phyloP scores from a whole-genome alignment of 164 flowering plant genomes.

The Taxillus chinensis region DNA sequence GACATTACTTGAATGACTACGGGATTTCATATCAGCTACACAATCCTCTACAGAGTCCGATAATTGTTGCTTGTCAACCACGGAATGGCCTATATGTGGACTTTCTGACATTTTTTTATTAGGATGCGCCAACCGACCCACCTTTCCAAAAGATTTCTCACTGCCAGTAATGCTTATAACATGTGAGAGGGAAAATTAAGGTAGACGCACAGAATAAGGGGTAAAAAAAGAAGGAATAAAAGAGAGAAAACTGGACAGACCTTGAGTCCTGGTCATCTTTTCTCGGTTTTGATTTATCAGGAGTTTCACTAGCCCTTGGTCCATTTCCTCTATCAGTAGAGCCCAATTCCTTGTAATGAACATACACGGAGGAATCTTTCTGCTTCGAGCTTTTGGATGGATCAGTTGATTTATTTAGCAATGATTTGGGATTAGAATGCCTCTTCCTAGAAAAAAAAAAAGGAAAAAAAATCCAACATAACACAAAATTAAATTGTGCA shows the following conservation, averaged over 20 bases:
- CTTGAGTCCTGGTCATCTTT: slow-evolving; percentile 30
- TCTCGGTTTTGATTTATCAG: slow-evolving; percentile 15
- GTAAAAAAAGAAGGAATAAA: neutral
- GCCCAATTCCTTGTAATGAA: slow-evolving; percentile 10
- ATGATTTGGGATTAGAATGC: slow-evolving; percentile 15
- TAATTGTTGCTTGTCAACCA: slow-evolving; percentile 17
- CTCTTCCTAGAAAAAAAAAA: slow-evolving; percentile 22
- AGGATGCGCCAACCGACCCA: slow-evolving; percentile 15
- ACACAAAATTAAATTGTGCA: no score
- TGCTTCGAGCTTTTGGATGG: slow-evolving; percentile 15
- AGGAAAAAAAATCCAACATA: slow-evolving; percentile 3
- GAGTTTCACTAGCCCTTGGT: slow-evolving; percentile 11
- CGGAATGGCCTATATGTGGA: slow-evolving; percentile 14
- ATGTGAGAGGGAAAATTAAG: neutral
- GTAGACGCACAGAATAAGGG: neutral
- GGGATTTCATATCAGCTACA: slow-evolving; percentile 23
- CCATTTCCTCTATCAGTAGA: slow-evolving; percentile 19
- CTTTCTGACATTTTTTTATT: slow-evolving; percentile 16
- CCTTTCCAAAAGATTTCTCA: slow-evolving; percentile 23
- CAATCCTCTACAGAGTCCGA: slow-evolving; percentile 18
- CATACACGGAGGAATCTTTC: slow-evolving; percentile 15
- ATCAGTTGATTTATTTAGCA: slow-evolving; percentile 13
- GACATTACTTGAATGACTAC: slow-evolving; percentile 13
- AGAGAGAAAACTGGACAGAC: slow-evolving; percentile 14
- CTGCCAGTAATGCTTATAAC: slow-evolving; percentile 25